These are phyloP conservation scores for Tuctoria greenei DNA, from an alignment of 176 grass and related monocot genomes.

Conservation along the genomic window DNA sequence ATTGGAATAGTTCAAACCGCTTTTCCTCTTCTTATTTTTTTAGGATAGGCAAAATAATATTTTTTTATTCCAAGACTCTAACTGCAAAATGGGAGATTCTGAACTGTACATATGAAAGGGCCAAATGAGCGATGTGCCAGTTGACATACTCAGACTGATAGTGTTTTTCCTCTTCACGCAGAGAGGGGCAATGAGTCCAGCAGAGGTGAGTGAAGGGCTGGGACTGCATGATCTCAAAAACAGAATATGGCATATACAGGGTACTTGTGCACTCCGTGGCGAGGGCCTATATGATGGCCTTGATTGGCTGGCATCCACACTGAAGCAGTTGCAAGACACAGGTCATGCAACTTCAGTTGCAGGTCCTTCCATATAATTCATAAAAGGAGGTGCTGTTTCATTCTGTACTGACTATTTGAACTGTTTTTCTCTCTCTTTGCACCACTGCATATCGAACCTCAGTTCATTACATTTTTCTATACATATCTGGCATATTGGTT, in stretches of 20 bases:
- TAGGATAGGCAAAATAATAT: not conserved
- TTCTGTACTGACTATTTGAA: not conserved
- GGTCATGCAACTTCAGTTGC: slow-evolving; percentile 67
- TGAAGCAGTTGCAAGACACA: slow-evolving; percentile 67
- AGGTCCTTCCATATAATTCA: slow-evolving; percentile 54
- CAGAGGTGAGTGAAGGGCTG: slow-evolving; percentile 70
- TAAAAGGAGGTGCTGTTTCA: slow-evolving; percentile 26
- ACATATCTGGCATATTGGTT: not conserved
- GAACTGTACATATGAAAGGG: not conserved
- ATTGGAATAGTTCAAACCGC: not conserved
- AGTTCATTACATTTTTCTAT: not conserved
- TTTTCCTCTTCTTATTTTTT: not conserved
- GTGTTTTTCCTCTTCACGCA: slow-evolving; percentile 14
- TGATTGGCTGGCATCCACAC: slow-evolving; percentile 79
- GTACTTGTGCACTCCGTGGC: slow-evolving; percentile 70
- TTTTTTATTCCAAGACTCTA: not conserved
- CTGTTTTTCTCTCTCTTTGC: not conserved
- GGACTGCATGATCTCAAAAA: slow-evolving; percentile 67
- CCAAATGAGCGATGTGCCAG: not conserved
- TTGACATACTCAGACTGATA: not conserved
- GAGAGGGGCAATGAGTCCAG: slow-evolving; percentile 79
- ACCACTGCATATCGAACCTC: not conserved
- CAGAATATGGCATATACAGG: slow-evolving; percentile 86
- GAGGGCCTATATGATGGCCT: slow-evolving; percentile 93
- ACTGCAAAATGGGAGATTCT: not conserved